phyloP scores from a whole-genome alignment of 257 asterid genomes.

The Penstemon eatonii region DNA sequence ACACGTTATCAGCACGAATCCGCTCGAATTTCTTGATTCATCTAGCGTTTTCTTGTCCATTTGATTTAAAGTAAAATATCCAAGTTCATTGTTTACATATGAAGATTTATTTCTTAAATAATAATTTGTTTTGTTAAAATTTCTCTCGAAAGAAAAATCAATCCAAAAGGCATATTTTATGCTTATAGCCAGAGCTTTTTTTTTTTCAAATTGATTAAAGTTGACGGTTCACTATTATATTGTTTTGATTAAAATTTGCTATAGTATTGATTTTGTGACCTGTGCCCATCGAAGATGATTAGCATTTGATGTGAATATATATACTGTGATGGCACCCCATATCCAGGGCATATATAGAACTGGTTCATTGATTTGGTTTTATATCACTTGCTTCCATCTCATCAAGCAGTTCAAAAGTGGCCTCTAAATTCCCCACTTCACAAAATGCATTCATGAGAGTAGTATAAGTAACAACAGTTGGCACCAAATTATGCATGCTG shows the following conservation, averaged over 20 bases:
- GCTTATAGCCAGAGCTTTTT: too few relatives aligned
- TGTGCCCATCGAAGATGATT: slow-evolving; percentile 37
- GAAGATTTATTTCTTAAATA: too few relatives aligned
- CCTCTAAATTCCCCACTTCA: slow-evolving; percentile 47
- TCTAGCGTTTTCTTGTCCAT: too few relatives aligned
- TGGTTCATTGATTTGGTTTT: slow-evolving; percentile 45
- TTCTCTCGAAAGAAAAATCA: too few relatives aligned
- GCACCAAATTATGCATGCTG: slow-evolving; percentile 47
- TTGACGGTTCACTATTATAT: too few relatives aligned
- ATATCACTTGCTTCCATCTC: slow-evolving; percentile 60
- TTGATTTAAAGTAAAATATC: too few relatives aligned
- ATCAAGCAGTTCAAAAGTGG: slow-evolving; percentile 37
- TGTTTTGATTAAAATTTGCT: slow-evolving; percentile 23
- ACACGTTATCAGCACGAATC: too few relatives aligned
- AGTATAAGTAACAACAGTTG: slow-evolving; percentile 62
- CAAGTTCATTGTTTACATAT: too few relatives aligned
- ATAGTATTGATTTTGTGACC: slow-evolving; percentile 31
- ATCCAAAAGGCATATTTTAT: too few relatives aligned
- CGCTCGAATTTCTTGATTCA: too few relatives aligned
- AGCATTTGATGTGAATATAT: slow-evolving; percentile 18
- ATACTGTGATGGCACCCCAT: neutral
- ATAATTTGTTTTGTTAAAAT: too few relatives aligned
- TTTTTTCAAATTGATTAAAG: too few relatives aligned
- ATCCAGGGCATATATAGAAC: slow-evolving; percentile 8
- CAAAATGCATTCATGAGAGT: slow-evolving; percentile 55